Evolutionary conservation across 345 rosid genomes (phyloP), one percentile per base, ranked within the genome.

Genomic region (Viola odorata): DNA sequence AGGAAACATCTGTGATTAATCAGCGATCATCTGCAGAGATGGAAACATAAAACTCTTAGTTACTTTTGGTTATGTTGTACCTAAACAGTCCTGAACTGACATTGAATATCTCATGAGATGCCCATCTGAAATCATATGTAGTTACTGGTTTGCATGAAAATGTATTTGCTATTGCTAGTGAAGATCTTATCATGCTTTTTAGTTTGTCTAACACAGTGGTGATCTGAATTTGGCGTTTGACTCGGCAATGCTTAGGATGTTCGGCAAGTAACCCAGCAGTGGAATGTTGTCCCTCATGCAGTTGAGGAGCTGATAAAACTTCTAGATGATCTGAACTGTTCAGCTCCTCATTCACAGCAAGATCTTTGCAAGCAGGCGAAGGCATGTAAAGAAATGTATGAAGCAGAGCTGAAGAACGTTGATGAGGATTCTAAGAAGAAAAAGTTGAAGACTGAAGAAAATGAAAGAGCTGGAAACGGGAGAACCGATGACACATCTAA

Each of bases 231-330:
- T 23, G 5, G 37, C 37, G 37, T 55, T 39, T 51, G 55, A 5
- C 5, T 66, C 50, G 61, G 3, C 8, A 53, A 42, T 67, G 53
- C 70, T 48, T 62, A 90, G 95, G 92, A 74, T 71, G 60, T 90
- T 37, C 68, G 42, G 55, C 67, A 55, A 62, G 70, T 90, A 23
- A 61, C 75, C 1, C 85, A 88, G 74, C 92, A 85, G 73, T 94
- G 99, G 99, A 91, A 84, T 69, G 81, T 87, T 53, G 67, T 94
- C 48, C 97, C 99, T 38, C 83, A 44, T n/a, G 89, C 84, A 56
- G 83, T 94, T 37, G 68, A 81, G 75, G 97, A 88, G 85, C 83
- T 90, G 55, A 73, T 73, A 60, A 82, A 80, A 77, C 75, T 79
- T 0, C 86, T 69, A 49, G 71, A 71, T 53, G 65, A 60, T 57